Evolutionary conservation across 495 filamentous ascomycete species (phyloP).

Genomic region (Penicillium argentinense): DNA sequence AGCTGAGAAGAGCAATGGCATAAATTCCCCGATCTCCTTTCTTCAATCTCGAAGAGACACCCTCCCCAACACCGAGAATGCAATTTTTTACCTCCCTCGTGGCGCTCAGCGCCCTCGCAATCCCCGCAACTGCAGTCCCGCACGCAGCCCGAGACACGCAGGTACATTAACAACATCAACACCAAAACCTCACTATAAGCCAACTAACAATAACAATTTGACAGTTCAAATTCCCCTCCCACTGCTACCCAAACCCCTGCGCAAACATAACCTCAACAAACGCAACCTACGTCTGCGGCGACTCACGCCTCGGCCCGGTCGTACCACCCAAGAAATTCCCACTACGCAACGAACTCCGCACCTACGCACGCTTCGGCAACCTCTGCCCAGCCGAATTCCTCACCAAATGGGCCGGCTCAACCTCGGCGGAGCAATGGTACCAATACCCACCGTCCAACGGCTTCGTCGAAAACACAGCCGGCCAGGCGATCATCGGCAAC

Average conservation of each 20-base stretch:
- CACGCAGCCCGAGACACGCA: background rate
- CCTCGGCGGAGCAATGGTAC: slow-evolving; percentile 22
- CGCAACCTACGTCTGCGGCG: slow-evolving; percentile 48
- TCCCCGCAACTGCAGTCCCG: background rate
- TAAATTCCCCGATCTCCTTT: no score
- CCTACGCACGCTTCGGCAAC: slow-evolving; percentile 49
- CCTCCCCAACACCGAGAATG: no score
- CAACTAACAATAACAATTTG: background rate
- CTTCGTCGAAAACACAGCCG: slow-evolving; percentile 35
- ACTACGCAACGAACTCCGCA: slow-evolving; percentile 32
- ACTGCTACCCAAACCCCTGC: slow-evolving; percentile 34
- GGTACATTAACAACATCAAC: no score
- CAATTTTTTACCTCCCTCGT: background rate
- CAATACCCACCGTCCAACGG: slow-evolving; percentile 43
- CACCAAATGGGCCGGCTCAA: slow-evolving; percentile 34
- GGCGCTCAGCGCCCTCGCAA: background rate
- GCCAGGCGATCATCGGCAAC: slow-evolving; percentile 42
- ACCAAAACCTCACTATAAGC: background rate
- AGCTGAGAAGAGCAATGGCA: no score
- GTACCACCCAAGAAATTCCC: slow-evolving; percentile 39
- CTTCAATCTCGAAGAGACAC: no score
- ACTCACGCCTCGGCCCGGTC: slow-evolving; percentile 51
- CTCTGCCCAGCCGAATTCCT: slow-evolving; percentile 52
- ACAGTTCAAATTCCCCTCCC: slow-evolving; percentile 12
- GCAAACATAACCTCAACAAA: slow-evolving; percentile 37